Conservation (phyloP, 768 basidiomycete species). For the Trametes maxima region DNA sequence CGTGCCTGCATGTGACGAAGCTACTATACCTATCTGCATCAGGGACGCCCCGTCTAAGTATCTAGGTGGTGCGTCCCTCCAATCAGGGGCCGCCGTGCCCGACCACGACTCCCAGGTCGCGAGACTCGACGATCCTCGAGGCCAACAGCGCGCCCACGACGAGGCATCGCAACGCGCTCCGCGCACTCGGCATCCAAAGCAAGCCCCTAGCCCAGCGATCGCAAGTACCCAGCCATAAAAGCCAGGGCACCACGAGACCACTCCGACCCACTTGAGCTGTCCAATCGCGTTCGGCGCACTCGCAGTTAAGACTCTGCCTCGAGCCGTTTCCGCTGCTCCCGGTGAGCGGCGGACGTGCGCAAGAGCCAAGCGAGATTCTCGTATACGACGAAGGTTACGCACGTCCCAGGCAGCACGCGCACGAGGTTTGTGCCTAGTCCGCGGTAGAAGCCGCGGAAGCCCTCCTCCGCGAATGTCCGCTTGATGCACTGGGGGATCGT, state of each 20-base stretch:
- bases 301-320: conserved; percentile 1
- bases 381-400: conserved; percentile 97
- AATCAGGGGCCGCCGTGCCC: too few relatives aligned
- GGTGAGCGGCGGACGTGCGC: conserved; percentile 61
- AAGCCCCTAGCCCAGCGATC: neutral
- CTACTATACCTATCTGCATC: neutral
- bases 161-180: neutral
- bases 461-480: conserved; percentile 82
- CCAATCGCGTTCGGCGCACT: neutral
- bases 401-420: conserved; percentile 94
- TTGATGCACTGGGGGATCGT: conserved; percentile 80
- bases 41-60: neutral
- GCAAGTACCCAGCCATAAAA: neutral
- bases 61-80: neutral
- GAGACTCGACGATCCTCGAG: neutral
- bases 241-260: neutral
- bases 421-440: conserved; percentile 94
- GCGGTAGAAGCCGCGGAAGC: conserved; percentile 87
- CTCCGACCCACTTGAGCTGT: too few relatives aligned
- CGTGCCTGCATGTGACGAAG: conserved; percentile 3
- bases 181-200: too few relatives aligned
- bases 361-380: conserved; percentile 89
- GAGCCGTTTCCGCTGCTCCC: conserved; percentile 35
- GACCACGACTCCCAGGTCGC: too few relatives aligned
- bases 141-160: neutral